phyloP scores from a whole-genome alignment of 768 basidiomycete species.

The Sarcomyxa edulis region DNA sequence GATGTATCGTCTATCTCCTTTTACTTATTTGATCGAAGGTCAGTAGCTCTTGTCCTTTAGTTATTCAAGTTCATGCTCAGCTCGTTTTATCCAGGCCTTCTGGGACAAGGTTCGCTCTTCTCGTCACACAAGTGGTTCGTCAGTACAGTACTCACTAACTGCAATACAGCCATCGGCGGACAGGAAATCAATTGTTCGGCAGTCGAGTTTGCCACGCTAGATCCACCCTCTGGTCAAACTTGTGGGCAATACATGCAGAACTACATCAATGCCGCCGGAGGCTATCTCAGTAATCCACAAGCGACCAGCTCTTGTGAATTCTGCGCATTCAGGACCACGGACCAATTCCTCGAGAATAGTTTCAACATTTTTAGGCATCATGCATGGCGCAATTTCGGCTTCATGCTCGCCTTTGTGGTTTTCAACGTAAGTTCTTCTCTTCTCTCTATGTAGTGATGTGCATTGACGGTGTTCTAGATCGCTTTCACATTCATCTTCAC shows the following conservation, averaged over 20 bases:
- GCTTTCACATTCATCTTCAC: constrained; percentile 44
- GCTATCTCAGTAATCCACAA: constrained; percentile 52
- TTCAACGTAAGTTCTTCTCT: constrained; percentile 34
- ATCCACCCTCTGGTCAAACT: constrained; percentile 52
- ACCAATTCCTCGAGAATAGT: constrained; percentile 43
- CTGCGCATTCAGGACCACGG: constrained; percentile 48
- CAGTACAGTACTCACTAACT: constrained; percentile 23
- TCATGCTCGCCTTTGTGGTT: constrained; percentile 42
- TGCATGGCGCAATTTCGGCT: constrained; percentile 48
- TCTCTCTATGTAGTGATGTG: not conserved
- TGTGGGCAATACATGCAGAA: constrained; percentile 47
- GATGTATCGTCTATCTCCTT: constrained; percentile 59
- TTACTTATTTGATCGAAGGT: constrained; percentile 49
- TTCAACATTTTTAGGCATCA: constrained; percentile 60
- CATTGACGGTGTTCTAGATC: constrained; percentile 26
- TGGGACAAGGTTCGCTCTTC: constrained; percentile 36
- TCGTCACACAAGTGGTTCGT: constrained; percentile 18
- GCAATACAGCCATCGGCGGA: constrained; percentile 41
- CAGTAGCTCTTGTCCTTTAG: too few species aligned
- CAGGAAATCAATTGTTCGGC: constrained; percentile 49
- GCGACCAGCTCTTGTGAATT: constrained; percentile 49
- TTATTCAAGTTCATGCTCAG: too few species aligned
- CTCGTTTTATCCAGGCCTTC: too few species aligned
- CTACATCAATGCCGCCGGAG: constrained; percentile 49
- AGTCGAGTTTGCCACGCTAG: constrained; percentile 55